Base-by-base conservation (phyloP, 192 early-diverging fungal genomes). In the Umbelopsis ramanniana region DNA sequence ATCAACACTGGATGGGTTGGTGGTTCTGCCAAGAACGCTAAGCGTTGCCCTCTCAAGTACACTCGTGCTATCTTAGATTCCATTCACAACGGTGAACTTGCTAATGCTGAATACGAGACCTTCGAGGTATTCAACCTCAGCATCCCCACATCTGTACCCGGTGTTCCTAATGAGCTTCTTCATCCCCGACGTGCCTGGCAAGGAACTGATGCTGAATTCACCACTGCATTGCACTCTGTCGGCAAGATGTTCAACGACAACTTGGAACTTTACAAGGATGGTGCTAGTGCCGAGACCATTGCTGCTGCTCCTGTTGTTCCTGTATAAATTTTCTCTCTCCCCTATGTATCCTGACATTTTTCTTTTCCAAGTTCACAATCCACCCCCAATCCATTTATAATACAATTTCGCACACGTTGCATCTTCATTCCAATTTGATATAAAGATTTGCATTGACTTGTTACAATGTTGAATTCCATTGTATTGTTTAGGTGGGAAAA, bases 1-100 rank as follows among this genome's bases (percentile, higher is more conserved):
- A 92, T 97, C 88, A 98, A 97, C 90, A 97, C 96, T 71, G 96
- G 95, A 71, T 97, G 94, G 97, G 95, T 88, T 77, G 95, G 97
- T 82, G 97, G 97, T 68, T 87, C 86, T 53, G 95, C 96, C 81
- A 95, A 94, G 71, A 78, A 84, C 37, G 96, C 95, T 63, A 91
- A 95, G 87, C 93, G 97, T 40, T 95, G 96, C 73, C 85, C 95
- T 40, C 91, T 98, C 72, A 97, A 95, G 89, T 97, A 98, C 89
- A 93, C 95, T 68, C 93, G 97, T 71, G 95, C 95, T 72, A 96
- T 98, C 78, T 93, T 98, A 71, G 96, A 98, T 81, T 93, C 97
- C 54, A 97, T 98, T 83, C 97, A 98, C 91, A 89, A 79, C 67
- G 96, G 96, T 69, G 94, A 94, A 86, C 89, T 98, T 66, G 83